Percentiles rank a stretch among this genome's conserved stretches.
phyloP scores from a whole-genome alignment of 306 rosid species.

The Prunus campanulata region DNA sequence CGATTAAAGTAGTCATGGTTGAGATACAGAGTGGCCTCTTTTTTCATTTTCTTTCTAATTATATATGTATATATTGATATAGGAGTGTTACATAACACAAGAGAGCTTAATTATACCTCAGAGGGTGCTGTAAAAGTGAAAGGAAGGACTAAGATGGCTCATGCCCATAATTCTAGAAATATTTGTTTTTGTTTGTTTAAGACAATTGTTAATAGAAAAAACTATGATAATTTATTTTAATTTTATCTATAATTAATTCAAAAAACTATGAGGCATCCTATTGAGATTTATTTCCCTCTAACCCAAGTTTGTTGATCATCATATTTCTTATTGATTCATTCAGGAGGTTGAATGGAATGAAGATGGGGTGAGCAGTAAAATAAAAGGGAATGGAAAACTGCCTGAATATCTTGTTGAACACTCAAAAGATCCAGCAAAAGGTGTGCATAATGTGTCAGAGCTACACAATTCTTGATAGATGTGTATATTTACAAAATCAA shows the following conservation, averaged over 20 bases:
- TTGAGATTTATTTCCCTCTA: not conserved
- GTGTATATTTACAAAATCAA: not conserved
- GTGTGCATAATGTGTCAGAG: conserved; percentile 2
- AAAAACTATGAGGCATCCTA: not conserved
- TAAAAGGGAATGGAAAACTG: conserved; percentile 4
- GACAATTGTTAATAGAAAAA: not conserved
- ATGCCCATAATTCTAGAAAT: not conserved
- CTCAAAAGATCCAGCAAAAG: not conserved
- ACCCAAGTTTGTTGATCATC: not conserved
- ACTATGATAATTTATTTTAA: not conserved
- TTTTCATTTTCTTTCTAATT: not conserved
- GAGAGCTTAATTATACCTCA: not conserved
- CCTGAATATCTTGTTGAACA: not conserved
- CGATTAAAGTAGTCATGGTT: not conserved
- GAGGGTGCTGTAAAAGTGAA: not conserved
- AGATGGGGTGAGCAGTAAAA: not conserved
- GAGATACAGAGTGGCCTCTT: not conserved
- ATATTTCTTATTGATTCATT: not conserved
- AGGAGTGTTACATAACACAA: not conserved
- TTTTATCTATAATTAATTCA: not conserved
- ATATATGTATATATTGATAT: not conserved
- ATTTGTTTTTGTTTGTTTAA: not conserved
- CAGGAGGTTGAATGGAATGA: conserved; percentile 4
- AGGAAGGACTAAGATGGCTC: not conserved
- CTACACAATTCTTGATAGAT: not conserved